Conservation (phyloP, 2,329 filamentous ascomycete species). For the Chalaropsis ovoidea region DNA sequence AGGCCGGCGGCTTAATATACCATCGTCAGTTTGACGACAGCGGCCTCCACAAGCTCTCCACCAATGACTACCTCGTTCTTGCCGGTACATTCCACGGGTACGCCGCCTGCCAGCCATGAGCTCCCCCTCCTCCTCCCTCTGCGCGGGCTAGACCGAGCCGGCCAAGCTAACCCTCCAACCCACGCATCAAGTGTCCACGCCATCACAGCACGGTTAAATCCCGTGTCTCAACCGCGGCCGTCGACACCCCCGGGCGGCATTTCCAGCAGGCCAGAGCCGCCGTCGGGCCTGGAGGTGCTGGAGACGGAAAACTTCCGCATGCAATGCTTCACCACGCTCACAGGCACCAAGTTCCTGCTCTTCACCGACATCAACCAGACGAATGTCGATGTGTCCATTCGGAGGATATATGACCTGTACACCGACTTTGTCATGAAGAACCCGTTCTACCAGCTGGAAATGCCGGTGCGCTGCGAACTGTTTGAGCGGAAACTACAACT, state of each 20-base stretch:
- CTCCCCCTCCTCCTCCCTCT: neutral
- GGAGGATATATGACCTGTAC: constrained; percentile 87
- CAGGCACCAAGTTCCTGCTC: constrained; percentile 87
- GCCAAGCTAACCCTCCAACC: constrained; percentile 22
- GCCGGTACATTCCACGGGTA: constrained; percentile 96
- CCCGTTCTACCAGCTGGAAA: constrained; percentile 95
- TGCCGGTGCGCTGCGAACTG: constrained; percentile 90
- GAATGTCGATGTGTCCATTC: constrained; percentile 74
- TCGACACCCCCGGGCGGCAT: constrained; percentile 27
- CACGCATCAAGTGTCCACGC: constrained; percentile 49
- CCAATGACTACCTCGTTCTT: constrained; percentile 93
- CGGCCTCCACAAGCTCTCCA: constrained; percentile 74
- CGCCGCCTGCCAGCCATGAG: no score
- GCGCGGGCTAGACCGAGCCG: neutral
- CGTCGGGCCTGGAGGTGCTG: constrained; percentile 79
- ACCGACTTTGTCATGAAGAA: constrained; percentile 99
- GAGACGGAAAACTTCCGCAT: constrained; percentile 91
- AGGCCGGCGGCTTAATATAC: constrained; percentile 92
- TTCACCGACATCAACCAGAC: constrained; percentile 85
- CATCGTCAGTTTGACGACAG: constrained; percentile 85
- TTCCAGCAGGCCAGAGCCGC: constrained; percentile 47
- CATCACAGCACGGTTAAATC: constrained; percentile 54
- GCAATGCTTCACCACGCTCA: constrained; percentile 91
- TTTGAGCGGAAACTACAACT: constrained; percentile 80
- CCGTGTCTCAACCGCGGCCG: constrained; percentile 34